These are phyloP conservation scores for Xylaria nigripes DNA, from an alignment of 495 filamentous ascomycete genomes.

Conservation along the genomic window DNA sequence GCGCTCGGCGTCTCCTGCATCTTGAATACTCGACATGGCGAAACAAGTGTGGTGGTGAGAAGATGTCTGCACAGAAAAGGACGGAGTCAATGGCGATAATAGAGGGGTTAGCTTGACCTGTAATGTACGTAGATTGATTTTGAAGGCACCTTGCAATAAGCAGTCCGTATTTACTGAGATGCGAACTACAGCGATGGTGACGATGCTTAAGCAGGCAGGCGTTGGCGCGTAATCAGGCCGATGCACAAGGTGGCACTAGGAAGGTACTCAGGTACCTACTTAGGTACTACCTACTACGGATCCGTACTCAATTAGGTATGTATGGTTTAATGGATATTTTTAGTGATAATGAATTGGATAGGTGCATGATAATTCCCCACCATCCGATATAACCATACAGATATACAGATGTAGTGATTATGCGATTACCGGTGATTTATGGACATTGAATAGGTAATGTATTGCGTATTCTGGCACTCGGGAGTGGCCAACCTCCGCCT, in stretches of 20 bases:
- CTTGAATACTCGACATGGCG: constrained; percentile 77
- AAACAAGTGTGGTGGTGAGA: background rate
- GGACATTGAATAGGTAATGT: background rate
- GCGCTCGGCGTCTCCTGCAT: constrained; percentile 61
- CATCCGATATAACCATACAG: too few relatives aligned
- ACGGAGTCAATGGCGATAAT: background rate
- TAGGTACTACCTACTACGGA: background rate
- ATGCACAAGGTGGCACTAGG: constrained; percentile 12
- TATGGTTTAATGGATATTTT: background rate
- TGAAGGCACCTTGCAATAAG: background rate
- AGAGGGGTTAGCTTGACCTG: background rate
- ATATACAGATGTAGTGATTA: too few relatives aligned
- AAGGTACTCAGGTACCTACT: background rate
- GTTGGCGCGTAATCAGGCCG: constrained; percentile 25
- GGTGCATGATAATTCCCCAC: background rate
- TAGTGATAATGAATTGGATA: background rate
- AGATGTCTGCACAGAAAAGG: background rate
- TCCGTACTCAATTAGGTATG: background rate
- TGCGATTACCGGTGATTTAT: background rate
- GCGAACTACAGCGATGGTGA: background rate
- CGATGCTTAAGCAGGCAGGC: constrained; percentile 21
- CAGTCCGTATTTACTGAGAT: background rate
- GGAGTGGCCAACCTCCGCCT: background rate
- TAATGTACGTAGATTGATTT: background rate
- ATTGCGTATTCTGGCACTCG: background rate